Evolutionary conservation across 1,139 yeast genomes (phyloP).

Genomic region (Hansenula lynferdii): DNA sequence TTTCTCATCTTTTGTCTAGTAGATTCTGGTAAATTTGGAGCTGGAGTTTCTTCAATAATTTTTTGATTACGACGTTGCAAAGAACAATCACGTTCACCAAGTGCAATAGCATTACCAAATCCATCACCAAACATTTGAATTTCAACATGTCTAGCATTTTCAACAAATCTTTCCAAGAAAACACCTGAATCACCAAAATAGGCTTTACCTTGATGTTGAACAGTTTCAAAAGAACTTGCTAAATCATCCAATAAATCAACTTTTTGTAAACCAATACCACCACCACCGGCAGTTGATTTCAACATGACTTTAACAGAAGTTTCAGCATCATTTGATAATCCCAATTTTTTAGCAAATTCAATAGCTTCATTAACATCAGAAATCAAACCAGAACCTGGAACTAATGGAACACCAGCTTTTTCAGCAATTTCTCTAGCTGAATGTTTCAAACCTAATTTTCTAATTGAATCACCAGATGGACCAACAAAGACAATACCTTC

Average conservation of each 20-base stretch:
- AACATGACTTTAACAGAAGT: slow-evolving; percentile 60
- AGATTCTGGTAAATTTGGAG: slow-evolving; percentile 81
- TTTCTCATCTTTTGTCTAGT: slow-evolving; percentile 72
- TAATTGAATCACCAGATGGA: slow-evolving; percentile 89
- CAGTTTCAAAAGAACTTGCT: slow-evolving; percentile 80
- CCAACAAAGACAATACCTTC: slow-evolving; percentile 93
- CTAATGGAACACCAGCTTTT: slow-evolving; percentile 86
- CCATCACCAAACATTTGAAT: slow-evolving; percentile 97
- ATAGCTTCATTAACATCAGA: slow-evolving; percentile 67
- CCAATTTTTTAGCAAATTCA: slow-evolving; percentile 64
- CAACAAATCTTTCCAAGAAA: slow-evolving; percentile 89
- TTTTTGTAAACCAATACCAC: slow-evolving; percentile 95
- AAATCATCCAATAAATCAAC: slow-evolving; percentile 80
- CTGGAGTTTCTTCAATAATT: slow-evolving; percentile 95
- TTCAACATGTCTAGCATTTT: slow-evolving; percentile 93
- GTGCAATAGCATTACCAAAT: slow-evolving; percentile 80
- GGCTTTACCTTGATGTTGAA: slow-evolving; percentile 87
- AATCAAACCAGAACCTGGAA: slow-evolving; percentile 89
- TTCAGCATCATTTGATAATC: slow-evolving; percentile 56
- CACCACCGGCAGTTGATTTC: slow-evolving; percentile 98
- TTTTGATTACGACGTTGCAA: slow-evolving; percentile 96
- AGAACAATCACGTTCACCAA: slow-evolving; percentile 97
- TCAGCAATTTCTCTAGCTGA: slow-evolving; percentile 93
- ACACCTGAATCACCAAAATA: slow-evolving; percentile 96
- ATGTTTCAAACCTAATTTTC: slow-evolving; percentile 88